Conservation (phyloP, 106 monocot genomes). For the Allium fistulosum region DNA sequence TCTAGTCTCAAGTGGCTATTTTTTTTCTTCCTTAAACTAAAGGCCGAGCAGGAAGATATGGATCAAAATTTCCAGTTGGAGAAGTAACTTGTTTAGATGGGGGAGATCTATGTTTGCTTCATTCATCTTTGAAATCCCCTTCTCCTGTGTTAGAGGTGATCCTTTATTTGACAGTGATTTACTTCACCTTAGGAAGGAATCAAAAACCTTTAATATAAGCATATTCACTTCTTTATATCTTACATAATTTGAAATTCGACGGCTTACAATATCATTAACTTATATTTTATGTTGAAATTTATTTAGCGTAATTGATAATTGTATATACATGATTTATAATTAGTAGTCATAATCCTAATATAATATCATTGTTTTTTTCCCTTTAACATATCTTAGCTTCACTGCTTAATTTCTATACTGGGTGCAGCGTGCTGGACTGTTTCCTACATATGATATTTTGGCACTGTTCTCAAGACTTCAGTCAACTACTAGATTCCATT, state of each 20-base stretch:
- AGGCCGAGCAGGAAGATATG: conserved; percentile 98
- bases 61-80: conserved; percentile 82
- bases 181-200: too few species aligned
- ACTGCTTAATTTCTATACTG: too few species aligned
- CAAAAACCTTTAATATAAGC: too few species aligned
- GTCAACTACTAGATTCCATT: conserved; percentile 54
- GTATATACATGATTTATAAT: too few species aligned
- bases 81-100: conserved; percentile 80
- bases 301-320: background rate
- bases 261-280: too few species aligned
- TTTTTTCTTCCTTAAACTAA: conserved; percentile 5
- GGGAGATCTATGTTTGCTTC: conserved; percentile 76
- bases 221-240: too few species aligned
- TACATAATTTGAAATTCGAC: too few species aligned
- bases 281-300: background rate
- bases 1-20: background rate
- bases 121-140: conserved; percentile 59
- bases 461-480: conserved; percentile 68
- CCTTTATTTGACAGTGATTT: background rate
- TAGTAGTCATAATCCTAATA: too few species aligned
- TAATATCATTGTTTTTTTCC: too few species aligned
- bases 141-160: conserved; percentile 81
- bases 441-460: conserved; percentile 89
- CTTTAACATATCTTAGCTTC: too few species aligned
- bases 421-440: conserved; percentile 84